Evolutionary conservation across 768 basidiomycete genomes (phyloP), one percentile per base, ranked within the genome.

Genomic region (Leccinum pellstonianum): DNA sequence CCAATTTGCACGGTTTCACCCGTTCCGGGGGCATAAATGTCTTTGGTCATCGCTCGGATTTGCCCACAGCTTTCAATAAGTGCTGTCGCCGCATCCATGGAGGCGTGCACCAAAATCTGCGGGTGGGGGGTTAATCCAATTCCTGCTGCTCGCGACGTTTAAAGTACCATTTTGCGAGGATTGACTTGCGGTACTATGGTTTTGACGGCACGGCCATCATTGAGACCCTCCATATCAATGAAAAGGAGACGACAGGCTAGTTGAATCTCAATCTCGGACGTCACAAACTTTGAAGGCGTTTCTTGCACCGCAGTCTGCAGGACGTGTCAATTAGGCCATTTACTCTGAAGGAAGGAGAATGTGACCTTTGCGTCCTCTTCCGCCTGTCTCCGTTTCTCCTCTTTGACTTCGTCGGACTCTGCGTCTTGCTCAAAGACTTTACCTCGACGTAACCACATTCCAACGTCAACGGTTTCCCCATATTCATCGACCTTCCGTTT

Each of bases 181-280:
- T 96, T 95, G 61, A 99, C 86, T 77, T 97, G 93, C 3, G 96
- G 93, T 5, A 98, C 88, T 63, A 99, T 97, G 0, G 91, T 95
- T 74, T 98, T 98, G 61, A 97, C 88, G 1, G 97, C 95, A 61
- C 96, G 91, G 2, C 96, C 96, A 67, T 99, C 97, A 66, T 95
- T 95, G 55, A 96, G 77, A 31, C 97, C 97, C 68, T 98, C 97
- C 84, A 98, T 87, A 69, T 99, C 96, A 50, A 98, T 86, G 67
- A 91, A 98, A 50, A 95, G 83, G 29, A 98, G 76, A 5, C 90
- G 86, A 66, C 96, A 97, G 31, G 90, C 85, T 35, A 98, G 70
- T 58, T 93, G 87, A 25, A 98, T 83, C 58, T 89, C 86, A 6
- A 90, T 78, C 25, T 84, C 80, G 47, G 88, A 87, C 1, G 86